Base-by-base conservation (phyloP, 2,329 filamentous ascomycete species). In the Trichoderma cornu-damae region DNA sequence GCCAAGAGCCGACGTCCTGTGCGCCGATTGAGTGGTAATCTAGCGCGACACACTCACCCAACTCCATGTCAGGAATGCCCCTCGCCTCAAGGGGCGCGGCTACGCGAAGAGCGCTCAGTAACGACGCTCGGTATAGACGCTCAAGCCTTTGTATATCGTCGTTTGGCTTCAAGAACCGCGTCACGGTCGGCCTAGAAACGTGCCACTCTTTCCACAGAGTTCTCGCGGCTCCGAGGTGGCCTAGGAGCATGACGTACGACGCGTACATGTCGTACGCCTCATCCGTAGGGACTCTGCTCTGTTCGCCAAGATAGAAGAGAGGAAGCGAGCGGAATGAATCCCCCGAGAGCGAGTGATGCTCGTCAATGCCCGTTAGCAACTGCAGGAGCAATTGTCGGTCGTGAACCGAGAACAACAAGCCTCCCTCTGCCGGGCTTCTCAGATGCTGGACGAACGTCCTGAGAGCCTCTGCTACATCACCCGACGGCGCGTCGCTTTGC, bases 191-290 rank as follows among this genome's bases (percentile, higher is more conserved):
- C 5, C 47, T 54, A 11, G 62, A 61, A 18, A 57, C 50, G 28
- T 57, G 65, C 64, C 67, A 67, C 61, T 72, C 70, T 46, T 66
- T 67, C 64, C 66, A 66, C 12, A 73, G 59, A 24, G 65, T 70
- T 35, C 68, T 60, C 7, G 64, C 58, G 5, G 69, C 68, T 6
- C 70, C 69, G 7, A 73, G 62, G 12, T 65, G 63, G 5, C 68
- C 68, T 16, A 73, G 60, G 4, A 69, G 59, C 26, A 42, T 40
- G 30, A 72, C 61, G 58, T 70, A 73, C 1, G 61, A 54, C 20
- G 54, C 55, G 53, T 68, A 70, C 14, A 66, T 54, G 8, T 53
- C 54, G 14, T 59, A 58, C 16, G 60, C 60, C 24, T 42, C 32
- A 18, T 47, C 50, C 3, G 46, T 30, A 9, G 38, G 30, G 5